Conservation (phyloP, 495 filamentous ascomycete species). For the Neurospora sp. region DNA sequence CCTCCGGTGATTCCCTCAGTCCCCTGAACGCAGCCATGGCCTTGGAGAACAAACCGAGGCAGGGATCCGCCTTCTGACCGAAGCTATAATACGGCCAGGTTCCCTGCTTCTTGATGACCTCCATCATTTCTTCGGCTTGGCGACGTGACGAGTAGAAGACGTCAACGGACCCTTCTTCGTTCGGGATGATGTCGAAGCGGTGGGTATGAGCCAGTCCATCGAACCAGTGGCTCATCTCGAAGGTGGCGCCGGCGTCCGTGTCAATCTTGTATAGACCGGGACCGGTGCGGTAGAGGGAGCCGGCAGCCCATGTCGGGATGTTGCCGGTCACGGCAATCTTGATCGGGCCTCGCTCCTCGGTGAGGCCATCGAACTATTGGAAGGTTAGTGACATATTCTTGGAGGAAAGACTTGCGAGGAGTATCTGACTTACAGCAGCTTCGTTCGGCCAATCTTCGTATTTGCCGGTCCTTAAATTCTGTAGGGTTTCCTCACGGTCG, state of each 20-base stretch:
- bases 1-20: background rate
- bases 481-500: constrained; percentile 2
- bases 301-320: constrained; percentile 39
- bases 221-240: constrained; percentile 62
- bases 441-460: constrained; percentile 35
- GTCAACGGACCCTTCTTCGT: constrained; percentile 18
- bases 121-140: constrained; percentile 46
- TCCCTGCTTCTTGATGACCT: constrained; percentile 45
- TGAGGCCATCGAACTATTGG: constrained; percentile 35
- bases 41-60: constrained; percentile 56
- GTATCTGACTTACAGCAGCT: constrained; percentile 26
- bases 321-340: constrained; percentile 27
- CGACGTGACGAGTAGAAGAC: constrained; percentile 67
- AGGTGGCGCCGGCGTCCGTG: constrained; percentile 43
- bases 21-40: constrained; percentile 43
- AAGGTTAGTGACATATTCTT: background rate
- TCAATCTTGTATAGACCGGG: constrained; percentile 51
- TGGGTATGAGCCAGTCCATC: constrained; percentile 70
- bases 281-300: constrained; percentile 63
- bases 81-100: constrained; percentile 40
- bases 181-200: constrained; percentile 52
- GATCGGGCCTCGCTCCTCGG: constrained; percentile 35
- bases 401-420: background rate
- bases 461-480: background rate
- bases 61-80: constrained; percentile 57